A percentile compares a stretch with the other conserved stretches of the same genome.
phyloP scores from a whole-genome alignment of 345 rosid species.

The Alliaria petiolata region DNA sequence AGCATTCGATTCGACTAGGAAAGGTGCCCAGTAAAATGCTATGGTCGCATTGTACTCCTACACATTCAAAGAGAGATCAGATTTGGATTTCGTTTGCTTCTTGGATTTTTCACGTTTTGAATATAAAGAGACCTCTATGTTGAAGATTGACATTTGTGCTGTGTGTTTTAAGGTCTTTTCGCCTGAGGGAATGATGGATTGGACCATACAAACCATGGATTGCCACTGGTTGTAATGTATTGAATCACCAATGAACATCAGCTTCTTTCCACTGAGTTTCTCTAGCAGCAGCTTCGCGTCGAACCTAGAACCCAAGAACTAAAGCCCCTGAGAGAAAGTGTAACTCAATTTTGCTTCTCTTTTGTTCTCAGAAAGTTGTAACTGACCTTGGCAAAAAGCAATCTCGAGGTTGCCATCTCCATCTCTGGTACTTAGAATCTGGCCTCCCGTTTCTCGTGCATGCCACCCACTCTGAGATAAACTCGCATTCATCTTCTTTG shows the following conservation, averaged over 20 bases:
- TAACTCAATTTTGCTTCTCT: background rate
- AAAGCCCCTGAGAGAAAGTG: too few relatives aligned
- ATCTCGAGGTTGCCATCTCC: conserved; percentile 96
- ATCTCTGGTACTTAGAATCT: conserved; percentile 73
- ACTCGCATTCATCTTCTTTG: conserved; percentile 73
- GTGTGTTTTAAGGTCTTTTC: conserved; percentile 42
- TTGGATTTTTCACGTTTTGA: background rate
- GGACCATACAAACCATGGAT: conserved; percentile 63
- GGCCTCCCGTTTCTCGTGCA: conserved; percentile 80
- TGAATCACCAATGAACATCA: conserved; percentile 71
- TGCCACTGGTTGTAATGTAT: conserved; percentile 61
- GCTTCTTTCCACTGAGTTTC: conserved; percentile 57
- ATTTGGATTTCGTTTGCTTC: conserved; percentile 1
- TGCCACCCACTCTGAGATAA: conserved; percentile 53
- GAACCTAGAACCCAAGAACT: conserved; percentile 43
- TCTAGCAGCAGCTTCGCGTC: conserved; percentile 47
- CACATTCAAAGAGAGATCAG: background rate
- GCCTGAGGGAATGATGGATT: conserved; percentile 39
- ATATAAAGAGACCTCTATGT: conserved; percentile 36
- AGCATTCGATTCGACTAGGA: conserved; percentile 57
- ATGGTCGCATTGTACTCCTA: conserved; percentile 59
- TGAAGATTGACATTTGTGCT: conserved; percentile 33
- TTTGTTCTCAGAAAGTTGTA: background rate
- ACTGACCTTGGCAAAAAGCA: conserved; percentile 78
- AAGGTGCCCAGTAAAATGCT: conserved; percentile 71